A percentile compares a stretch with the other conserved stretches of the same genome.
phyloP scores from a whole-genome alignment of 768 basidiomycete species.

The Trametes punicea region DNA sequence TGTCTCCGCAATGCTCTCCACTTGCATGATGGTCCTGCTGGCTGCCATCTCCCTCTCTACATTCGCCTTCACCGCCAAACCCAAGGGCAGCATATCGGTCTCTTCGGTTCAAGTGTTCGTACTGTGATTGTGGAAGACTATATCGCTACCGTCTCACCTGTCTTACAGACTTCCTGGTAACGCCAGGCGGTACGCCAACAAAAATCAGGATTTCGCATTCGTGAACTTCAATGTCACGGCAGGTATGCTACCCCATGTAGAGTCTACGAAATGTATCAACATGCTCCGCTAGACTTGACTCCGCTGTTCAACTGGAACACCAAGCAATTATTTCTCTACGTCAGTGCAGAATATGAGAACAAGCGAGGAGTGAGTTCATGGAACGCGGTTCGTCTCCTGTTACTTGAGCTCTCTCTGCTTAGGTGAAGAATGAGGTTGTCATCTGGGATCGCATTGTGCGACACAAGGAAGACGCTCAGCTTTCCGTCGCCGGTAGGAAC shows the following conservation, averaged over 20 bases:
- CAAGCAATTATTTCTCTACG: slow-evolving; percentile 88
- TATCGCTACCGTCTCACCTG: neutral
- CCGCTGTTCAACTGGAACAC: slow-evolving; percentile 95
- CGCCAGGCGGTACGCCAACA: slow-evolving; percentile 47
- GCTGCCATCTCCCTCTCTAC: slow-evolving; percentile 72
- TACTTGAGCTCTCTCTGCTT: slow-evolving; percentile 5
- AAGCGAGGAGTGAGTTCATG: slow-evolving; percentile 60
- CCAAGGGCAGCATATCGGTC: slow-evolving; percentile 56
- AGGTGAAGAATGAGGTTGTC: slow-evolving; percentile 76
- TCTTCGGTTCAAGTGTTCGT: slow-evolving; percentile 77
- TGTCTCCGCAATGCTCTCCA: slow-evolving; percentile 67
- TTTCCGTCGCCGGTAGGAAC: slow-evolving; percentile 67
- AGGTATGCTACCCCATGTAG: slow-evolving; percentile 51
- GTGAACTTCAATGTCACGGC: slow-evolving; percentile 79
- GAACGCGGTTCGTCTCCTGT: neutral
- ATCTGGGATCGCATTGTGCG: slow-evolving; percentile 91
- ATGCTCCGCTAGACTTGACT: slow-evolving; percentile 74
- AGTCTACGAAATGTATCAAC: too few species aligned
- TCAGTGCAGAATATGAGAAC: slow-evolving; percentile 81
- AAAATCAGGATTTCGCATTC: slow-evolving; percentile 74
- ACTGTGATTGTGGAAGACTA: neutral
- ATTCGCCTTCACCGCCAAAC: slow-evolving; percentile 55
- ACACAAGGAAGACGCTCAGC: slow-evolving; percentile 68
- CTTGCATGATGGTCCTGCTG: slow-evolving; percentile 70
- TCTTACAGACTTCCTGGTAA: slow-evolving; percentile 25